phyloP scores from a whole-genome alignment of 176 grass and related monocot genomes.

The Alloteropsis semialata region DNA sequence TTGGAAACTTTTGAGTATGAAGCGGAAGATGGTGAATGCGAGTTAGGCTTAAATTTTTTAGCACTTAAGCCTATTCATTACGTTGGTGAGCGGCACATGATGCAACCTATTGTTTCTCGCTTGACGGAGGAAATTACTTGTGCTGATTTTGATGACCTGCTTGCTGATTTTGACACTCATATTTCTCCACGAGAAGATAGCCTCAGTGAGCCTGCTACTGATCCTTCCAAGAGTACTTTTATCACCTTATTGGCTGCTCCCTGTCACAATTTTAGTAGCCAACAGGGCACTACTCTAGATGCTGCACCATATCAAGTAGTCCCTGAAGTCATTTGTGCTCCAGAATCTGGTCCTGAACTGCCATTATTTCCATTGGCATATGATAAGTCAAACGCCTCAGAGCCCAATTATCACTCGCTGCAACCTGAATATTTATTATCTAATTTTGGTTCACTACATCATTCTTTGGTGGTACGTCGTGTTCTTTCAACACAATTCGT shows the following conservation, averaged over 20 bases:
- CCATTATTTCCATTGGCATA: no score
- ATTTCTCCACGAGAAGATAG: background rate
- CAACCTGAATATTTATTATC: no score
- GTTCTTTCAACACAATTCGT: no score
- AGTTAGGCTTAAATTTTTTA: no score
- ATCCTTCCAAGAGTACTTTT: background rate
- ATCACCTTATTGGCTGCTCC: background rate
- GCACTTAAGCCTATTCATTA: rapidly evolving
- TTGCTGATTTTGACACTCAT: background rate
- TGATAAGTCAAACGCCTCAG: no score
- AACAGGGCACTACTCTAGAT: background rate
- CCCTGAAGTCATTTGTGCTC: background rate
- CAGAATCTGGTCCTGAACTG: background rate
- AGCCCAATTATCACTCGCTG: no score
- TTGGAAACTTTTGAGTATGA: no score
- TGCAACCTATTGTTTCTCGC: background rate
- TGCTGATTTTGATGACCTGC: constrained; percentile 1
- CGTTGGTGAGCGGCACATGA: background rate
- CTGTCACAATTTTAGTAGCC: background rate
- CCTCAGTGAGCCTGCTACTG: background rate
- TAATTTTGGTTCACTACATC: no score
- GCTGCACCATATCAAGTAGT: background rate
- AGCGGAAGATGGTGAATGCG: no score
- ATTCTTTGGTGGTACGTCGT: no score
- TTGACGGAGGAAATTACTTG: background rate